A percentile compares a stretch with the other conserved stretches of the same genome.
Conservation (phyloP, 305 asterid species). For the Rubia balearica region DNA sequence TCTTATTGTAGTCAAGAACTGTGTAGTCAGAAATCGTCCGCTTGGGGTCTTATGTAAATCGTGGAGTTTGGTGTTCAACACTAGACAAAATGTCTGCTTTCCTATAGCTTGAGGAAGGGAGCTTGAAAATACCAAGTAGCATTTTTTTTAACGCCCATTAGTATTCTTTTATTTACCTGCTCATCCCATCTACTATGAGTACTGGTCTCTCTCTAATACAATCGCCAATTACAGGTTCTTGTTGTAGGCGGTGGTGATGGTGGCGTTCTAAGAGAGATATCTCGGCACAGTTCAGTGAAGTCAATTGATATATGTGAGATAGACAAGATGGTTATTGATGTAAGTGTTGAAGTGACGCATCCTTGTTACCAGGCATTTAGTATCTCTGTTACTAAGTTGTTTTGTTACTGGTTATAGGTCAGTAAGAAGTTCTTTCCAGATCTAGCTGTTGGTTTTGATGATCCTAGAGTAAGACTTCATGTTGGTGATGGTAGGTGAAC, state of each 20-base stretch:
- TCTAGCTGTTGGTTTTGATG: slow-evolving; percentile 90
- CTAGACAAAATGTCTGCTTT: neutral
- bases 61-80: neutral
- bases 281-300: slow-evolving; percentile 85
- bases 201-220: slow-evolving; percentile 7
- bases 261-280: slow-evolving; percentile 89
- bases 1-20: neutral
- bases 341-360: slow-evolving; percentile 27
- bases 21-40: neutral
- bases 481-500: slow-evolving; percentile 79
- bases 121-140: neutral
- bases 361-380: neutral
- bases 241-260: slow-evolving; percentile 99
- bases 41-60: neutral
- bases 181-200: neutral
- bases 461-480: slow-evolving; percentile 87
- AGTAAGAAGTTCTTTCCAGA: slow-evolving; percentile 80
- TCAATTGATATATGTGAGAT: slow-evolving; percentile 90
- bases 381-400: neutral
- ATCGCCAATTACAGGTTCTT: slow-evolving; percentile 52
- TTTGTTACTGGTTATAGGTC: slow-evolving; percentile 44
- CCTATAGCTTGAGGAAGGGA: neutral
- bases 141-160: neutral
- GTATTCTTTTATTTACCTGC: neutral
- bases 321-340: slow-evolving; percentile 95